These are phyloP conservation scores for Clitopilus passeckerianus DNA, from an alignment of 768 basidiomycete genomes.

Conservation along the genomic window DNA sequence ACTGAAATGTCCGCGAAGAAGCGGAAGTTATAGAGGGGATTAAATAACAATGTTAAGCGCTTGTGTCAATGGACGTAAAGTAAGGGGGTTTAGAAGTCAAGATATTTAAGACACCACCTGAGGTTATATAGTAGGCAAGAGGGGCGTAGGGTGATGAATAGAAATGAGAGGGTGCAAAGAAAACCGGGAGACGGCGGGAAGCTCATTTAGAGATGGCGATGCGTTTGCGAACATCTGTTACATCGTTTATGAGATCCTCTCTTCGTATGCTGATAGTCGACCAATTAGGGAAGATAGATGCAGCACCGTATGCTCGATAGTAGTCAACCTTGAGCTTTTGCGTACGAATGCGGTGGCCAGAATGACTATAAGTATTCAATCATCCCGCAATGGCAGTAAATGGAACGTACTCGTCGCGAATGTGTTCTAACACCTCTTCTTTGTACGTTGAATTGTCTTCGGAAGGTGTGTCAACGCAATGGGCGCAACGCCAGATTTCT, in stretches of 20 bases:
- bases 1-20: no score
- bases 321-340: constrained; percentile 22
- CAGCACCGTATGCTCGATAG: constrained; percentile 19
- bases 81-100: no score
- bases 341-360: constrained; percentile 14
- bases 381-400: background rate
- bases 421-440: constrained; percentile 16
- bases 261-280: background rate
- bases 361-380: background rate
- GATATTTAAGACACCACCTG: no score
- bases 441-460: background rate
- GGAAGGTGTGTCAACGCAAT: background rate
- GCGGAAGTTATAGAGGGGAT: no score
- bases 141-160: no score
- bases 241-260: background rate
- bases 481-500: background rate
- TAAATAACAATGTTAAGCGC: no score
- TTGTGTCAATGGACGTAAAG: background rate
- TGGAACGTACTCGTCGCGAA: constrained; percentile 14
- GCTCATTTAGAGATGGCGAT: no score
- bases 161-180: no score
- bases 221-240: background rate
- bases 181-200: no score
- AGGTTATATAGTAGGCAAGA: no score
- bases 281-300: background rate